Evolutionary conservation across 2,329 filamentous ascomycete genomes (phyloP), one percentile per base, ranked within the genome.

Genomic region (Fusarium secorum): DNA sequence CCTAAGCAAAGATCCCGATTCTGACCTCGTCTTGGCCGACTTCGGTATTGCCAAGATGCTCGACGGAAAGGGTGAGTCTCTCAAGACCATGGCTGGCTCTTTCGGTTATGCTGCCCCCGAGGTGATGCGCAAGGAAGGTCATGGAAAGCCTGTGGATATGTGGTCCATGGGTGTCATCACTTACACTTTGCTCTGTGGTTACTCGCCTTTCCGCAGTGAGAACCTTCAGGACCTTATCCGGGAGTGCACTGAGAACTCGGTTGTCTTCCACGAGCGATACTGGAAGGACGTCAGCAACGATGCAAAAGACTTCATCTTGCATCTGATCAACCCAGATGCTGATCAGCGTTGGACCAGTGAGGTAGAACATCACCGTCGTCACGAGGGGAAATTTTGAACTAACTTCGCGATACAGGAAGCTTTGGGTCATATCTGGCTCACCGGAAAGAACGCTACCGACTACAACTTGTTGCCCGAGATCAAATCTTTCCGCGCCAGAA

Each of bases 11-110:
- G 90, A 92, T 45, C 78, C 88, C 28, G 84, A 94, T 72, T 98
- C 96, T 18, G 90, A 94, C 70, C 89, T 99, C 30, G 95, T 99
- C 13, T 88, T 99, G 64, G 96, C 96, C 62, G 96, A 99, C 80
- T 99, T 99, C 77, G 96, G 97, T 79, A 99, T 99, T 79, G 96
- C 96, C 57, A 99, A 99, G 85, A 98, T 97, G 88, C 88, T 99
- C 38, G 95, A 97, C 79, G 93, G 87, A 74, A 93, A 95, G 74
- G 90, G 95, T 72, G 95, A 97, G 77, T 93, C 97, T 46, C 88
- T 99, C 70, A 98, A 94, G 74, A 98, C 95, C 55, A 99, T 99
- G 96, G 96, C 96, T 45, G 96, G 96, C 45, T 98, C 96, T 0
- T 98, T 99, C 79, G 96, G 96, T 59, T 99, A 99, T 78, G 96